These are phyloP conservation scores for Flaveria ramosissima DNA, from an alignment of 129 eudicot genomes.

Conservation along the genomic window DNA sequence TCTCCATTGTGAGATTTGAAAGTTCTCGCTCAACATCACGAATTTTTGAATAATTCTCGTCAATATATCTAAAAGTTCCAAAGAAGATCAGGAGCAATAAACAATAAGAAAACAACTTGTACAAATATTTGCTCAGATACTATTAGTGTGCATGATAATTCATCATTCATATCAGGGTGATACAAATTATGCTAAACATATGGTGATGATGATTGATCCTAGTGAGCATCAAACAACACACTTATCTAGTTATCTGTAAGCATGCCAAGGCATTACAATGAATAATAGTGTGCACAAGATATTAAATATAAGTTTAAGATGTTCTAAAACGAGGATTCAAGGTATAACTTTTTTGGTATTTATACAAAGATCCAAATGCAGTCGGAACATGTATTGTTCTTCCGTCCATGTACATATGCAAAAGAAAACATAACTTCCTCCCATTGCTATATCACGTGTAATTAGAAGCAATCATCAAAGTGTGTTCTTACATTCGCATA, in stretches of 20 bases:
- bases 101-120: background rate
- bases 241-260: background rate
- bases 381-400: background rate
- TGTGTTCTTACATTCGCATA: background rate
- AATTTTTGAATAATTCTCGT: constrained; percentile 89
- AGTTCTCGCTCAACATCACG: constrained; percentile 98
- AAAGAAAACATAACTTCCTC: background rate
- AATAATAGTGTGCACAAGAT: background rate
- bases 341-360: background rate
- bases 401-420: constrained; percentile 7
- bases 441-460: constrained; percentile 7
- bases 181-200: constrained; percentile 12
- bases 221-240: background rate
- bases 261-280: constrained; percentile 8
- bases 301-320: background rate
- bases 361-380: constrained; percentile 2
- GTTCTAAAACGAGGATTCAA: constrained; percentile 4
- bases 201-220: constrained; percentile 2
- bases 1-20: constrained; percentile 72
- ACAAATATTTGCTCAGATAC: background rate
- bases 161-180: constrained; percentile 6
- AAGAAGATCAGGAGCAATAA: constrained; percentile 12
- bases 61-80: constrained; percentile 67
- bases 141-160: background rate
- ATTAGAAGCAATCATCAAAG: constrained; percentile 7